Evolutionary conservation across 2,329 filamentous ascomycete genomes (phyloP).

Genomic region (Pyrenochaeta sp.): DNA sequence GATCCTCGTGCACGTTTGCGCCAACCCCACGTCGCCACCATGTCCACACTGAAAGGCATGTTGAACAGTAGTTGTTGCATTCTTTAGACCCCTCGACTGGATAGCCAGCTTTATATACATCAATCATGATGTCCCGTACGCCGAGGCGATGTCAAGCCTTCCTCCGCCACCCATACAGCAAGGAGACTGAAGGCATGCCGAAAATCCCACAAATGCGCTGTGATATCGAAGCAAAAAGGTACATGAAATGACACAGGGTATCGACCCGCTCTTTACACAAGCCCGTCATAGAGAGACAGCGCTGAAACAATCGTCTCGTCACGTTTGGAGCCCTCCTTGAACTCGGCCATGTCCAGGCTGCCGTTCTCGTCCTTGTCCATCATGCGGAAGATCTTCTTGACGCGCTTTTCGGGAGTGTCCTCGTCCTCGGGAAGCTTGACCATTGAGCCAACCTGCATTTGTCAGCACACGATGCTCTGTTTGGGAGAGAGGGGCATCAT

Average conservation of each 20-base stretch:
- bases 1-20: no score
- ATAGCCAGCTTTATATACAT: constrained; percentile 42
- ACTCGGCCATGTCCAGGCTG: constrained; percentile 94
- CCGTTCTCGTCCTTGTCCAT: constrained; percentile 99
- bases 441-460: constrained; percentile 88
- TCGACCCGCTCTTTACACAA: constrained; percentile 68
- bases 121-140: constrained; percentile 40
- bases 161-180: constrained; percentile 34
- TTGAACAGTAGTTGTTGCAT: constrained; percentile 16
- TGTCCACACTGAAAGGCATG: not conserved
- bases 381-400: constrained; percentile 98
- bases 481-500: constrained; percentile 4
- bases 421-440: constrained; percentile 98
- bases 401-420: constrained; percentile 97
- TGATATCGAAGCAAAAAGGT: constrained; percentile 49
- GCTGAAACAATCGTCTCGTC: constrained; percentile 99
- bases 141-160: constrained; percentile 40
- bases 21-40: not conserved
- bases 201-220: constrained; percentile 44
- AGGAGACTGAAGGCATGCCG: constrained; percentile 40
- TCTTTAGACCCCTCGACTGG: constrained; percentile 8
- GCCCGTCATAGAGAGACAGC: constrained; percentile 91
- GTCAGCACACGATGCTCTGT: constrained; percentile 21
- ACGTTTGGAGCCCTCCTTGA: constrained; percentile 98
- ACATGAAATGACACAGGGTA: constrained; percentile 39